Evolutionary conservation across 352 stramenopile species (phyloP).

Genomic region (Globisporangium orthogonon): DNA sequence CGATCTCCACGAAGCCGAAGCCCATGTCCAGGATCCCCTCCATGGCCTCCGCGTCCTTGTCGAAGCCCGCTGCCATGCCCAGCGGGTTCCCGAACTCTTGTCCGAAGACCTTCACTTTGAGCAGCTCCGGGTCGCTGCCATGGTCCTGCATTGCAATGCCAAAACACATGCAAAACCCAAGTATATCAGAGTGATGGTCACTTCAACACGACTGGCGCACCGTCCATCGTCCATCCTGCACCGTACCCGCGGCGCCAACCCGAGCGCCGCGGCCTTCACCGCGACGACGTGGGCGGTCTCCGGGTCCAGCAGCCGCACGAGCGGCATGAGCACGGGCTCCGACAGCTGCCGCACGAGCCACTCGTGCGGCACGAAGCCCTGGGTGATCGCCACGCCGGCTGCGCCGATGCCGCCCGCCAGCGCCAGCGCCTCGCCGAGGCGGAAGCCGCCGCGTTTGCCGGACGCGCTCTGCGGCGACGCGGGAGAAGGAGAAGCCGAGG

Average conservation of each 20-base stretch:
- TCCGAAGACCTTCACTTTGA: conserved; percentile 49
- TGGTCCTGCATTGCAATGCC: conserved; percentile 21
- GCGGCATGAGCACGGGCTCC: conserved; percentile 74
- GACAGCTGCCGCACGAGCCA: conserved; percentile 65
- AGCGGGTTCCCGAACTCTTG: conserved; percentile 90
- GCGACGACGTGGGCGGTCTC: conserved; percentile 84
- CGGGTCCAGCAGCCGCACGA: conserved; percentile 71
- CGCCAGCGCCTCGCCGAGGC: conserved; percentile 23
- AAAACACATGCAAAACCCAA: background rate
- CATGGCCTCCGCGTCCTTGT: conserved; percentile 95
- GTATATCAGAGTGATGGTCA: background rate
- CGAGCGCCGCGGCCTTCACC: conserved; percentile 71
- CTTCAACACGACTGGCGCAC: conserved; percentile 2
- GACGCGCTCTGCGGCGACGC: background rate
- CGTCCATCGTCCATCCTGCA: background rate
- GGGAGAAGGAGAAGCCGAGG: background rate
- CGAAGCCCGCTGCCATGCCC: conserved; percentile 96
- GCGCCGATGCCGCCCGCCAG: conserved; percentile 43
- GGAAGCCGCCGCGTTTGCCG: conserved; percentile 1
- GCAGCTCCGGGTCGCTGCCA: conserved; percentile 37
- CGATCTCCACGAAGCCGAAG: conserved; percentile 95
- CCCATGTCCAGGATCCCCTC: conserved; percentile 91
- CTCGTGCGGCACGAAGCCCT: conserved; percentile 67
- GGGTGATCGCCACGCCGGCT: conserved; percentile 49
- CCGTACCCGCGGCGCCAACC: conserved; percentile 55